Percentiles rank a stretch among this genome's conserved stretches.
phyloP scores from a whole-genome alignment of 2,329 filamentous ascomycete species.

The Penicillium rolfsii region DNA sequence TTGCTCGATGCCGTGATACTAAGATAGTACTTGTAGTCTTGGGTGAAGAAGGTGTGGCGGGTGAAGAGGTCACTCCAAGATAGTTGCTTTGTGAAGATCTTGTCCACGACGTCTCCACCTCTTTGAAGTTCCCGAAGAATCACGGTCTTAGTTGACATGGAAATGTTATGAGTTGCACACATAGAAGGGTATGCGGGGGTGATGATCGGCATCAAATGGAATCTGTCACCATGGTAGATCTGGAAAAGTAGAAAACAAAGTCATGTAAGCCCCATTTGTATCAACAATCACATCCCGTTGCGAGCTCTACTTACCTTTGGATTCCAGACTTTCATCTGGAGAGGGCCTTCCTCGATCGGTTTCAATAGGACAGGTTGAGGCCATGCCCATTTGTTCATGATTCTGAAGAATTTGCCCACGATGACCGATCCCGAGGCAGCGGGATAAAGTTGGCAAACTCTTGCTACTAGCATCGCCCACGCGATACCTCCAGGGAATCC shows the following conservation, averaged over 20 bases:
- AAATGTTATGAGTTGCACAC: slow-evolving; percentile 96
- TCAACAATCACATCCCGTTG: neutral
- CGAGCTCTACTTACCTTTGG: slow-evolving; percentile 65
- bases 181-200: slow-evolving; percentile 97
- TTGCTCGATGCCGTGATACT: slow-evolving; percentile 81
- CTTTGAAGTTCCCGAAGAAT: slow-evolving; percentile 82
- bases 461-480: slow-evolving; percentile 96
- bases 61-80: slow-evolving; percentile 87
- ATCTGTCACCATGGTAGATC: slow-evolving; percentile 78
- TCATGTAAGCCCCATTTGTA: neutral
- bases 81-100: slow-evolving; percentile 75
- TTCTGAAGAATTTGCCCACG: slow-evolving; percentile 89
- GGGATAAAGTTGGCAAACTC: slow-evolving; percentile 94
- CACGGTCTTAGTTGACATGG: slow-evolving; percentile 78
- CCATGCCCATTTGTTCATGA: slow-evolving; percentile 92
- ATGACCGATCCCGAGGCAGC: slow-evolving; percentile 87
- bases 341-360: slow-evolving; percentile 76
- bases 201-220: slow-evolving; percentile 96
- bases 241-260: slow-evolving; percentile 38
- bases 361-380: slow-evolving; percentile 91
- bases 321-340: slow-evolving; percentile 91
- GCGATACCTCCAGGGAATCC: slow-evolving; percentile 96
- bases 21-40: slow-evolving; percentile 93
- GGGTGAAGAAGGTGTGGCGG: slow-evolving; percentile 91
- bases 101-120: slow-evolving; percentile 74